Conservation (phyloP, 2,329 filamentous ascomycete species). For the Leptographium flavum region DNA sequence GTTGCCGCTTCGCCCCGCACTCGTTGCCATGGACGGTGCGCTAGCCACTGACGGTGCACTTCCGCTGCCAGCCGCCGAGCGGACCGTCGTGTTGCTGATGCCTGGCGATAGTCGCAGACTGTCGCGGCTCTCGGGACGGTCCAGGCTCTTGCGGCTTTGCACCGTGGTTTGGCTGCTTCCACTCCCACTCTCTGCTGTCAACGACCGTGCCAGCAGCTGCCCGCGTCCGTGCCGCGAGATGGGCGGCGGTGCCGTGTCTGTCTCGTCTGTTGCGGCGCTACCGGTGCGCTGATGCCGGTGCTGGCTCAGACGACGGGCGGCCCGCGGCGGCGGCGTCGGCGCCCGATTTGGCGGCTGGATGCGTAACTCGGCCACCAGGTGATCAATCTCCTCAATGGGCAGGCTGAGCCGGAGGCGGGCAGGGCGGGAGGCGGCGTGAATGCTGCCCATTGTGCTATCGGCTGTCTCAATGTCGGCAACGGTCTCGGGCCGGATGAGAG, state of each 20-base stretch:
- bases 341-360: slow-evolving; percentile 12
- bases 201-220: not conserved
- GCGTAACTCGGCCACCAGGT: slow-evolving; percentile 16
- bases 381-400: slow-evolving; percentile 18
- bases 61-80: no score
- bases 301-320: slow-evolving; percentile 4
- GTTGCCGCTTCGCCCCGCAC: not conserved
- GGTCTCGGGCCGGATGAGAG: not conserved
- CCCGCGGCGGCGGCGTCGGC: slow-evolving; percentile 16
- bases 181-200: not conserved
- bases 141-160: no score
- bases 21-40: not conserved
- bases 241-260: not conserved
- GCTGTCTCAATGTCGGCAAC: slow-evolving; percentile 1
- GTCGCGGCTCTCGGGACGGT: no score
- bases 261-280: not conserved
- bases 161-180: no score
- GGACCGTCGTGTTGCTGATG: no score
- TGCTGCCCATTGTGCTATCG: not conserved
- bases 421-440: not conserved
- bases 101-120: no score
- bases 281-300: not conserved
- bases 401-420: not conserved
- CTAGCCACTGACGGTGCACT: no score
- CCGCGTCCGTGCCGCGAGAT: not conserved